These are phyloP conservation scores for Chloris gayana DNA, from an alignment of 176 grass and related monocot species.

Conservation along the genomic window DNA sequence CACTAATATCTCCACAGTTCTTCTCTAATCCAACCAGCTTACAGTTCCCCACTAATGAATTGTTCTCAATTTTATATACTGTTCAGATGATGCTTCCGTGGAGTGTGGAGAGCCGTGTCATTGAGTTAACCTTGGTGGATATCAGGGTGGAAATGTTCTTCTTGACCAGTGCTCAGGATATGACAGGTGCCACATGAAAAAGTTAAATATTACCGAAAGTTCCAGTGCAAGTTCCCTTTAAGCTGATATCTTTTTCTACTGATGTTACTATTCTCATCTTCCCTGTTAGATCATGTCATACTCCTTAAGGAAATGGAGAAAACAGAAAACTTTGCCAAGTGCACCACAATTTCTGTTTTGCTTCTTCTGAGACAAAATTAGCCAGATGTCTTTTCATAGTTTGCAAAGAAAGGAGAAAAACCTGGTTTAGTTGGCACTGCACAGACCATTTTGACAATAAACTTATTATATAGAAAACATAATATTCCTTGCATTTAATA, in stretches of 20 bases:
- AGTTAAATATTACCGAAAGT: neutral
- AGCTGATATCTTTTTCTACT: neutral
- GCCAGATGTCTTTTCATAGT: neutral
- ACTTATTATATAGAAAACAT: conserved; percentile 4
- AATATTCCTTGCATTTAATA: conserved; percentile 3
- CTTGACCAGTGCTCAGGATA: neutral
- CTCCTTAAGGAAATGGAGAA: neutral
- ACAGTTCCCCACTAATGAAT: neutral
- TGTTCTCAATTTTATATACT: neutral
- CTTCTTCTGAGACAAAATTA: neutral
- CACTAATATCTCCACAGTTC: neutral
- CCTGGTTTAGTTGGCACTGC: neutral
- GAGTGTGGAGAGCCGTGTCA: neutral
- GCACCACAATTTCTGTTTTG: neutral
- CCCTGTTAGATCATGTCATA: neutral
- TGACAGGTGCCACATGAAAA: neutral
- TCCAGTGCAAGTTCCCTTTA: neutral
- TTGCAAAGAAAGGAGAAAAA: neutral
- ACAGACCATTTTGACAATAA: conserved; percentile 1
- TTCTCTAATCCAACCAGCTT: neutral
- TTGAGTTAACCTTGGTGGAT: neutral
- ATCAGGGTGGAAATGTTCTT: neutral
- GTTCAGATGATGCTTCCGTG: neutral
- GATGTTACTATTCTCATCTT: neutral
- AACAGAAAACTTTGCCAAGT: neutral